These are phyloP conservation scores for Cutaneotrichosporon sp. DNA, from an alignment of 1,284 basidiomycete genomes.

Conservation along the genomic window DNA sequence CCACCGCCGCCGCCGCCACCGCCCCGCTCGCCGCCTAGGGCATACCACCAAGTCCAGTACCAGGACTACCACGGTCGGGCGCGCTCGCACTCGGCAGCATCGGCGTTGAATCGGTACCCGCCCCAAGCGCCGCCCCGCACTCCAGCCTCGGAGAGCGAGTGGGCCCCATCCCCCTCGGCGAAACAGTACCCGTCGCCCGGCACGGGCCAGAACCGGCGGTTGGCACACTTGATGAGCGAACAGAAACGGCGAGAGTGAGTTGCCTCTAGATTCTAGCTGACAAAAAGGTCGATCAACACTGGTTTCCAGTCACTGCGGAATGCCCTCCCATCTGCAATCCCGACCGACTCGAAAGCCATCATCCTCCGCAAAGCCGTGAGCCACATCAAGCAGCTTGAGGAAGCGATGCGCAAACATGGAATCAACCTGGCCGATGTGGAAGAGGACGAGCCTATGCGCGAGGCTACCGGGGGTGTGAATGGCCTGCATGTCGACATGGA, in stretches of 20 bases:
- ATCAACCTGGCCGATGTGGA: conserved; percentile 14
- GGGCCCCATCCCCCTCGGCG: conserved; percentile 14
- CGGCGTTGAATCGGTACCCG: conserved; percentile 16
- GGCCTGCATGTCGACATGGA: conserved; percentile 18
- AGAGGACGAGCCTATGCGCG: conserved; percentile 19
- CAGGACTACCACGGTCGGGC: conserved; percentile 14
- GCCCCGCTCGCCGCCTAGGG: conserved; percentile 6
- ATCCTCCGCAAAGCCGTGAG: conserved; percentile 48
- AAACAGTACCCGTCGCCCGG: conserved; percentile 15
- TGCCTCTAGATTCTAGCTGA: conserved; percentile 3
- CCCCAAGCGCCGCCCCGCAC: conserved; percentile 7
- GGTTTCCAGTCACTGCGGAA: conserved; percentile 43
- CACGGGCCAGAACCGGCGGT: conserved; percentile 40
- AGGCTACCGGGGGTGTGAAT: conserved; percentile 15
- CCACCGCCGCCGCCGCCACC: background rate
- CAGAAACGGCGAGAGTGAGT: conserved; percentile 52
- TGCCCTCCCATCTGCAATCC: conserved; percentile 36
- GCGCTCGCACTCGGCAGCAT: conserved; percentile 22
- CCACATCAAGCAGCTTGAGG: conserved; percentile 44
- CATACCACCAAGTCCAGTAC: conserved; percentile 1
- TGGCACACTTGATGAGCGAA: conserved; percentile 50
- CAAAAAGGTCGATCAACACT: conserved; percentile 46
- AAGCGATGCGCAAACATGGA: conserved; percentile 27
- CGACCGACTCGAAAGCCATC: conserved; percentile 49
- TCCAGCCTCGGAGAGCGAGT: conserved; percentile 20